Conservation (phyloP, 805 yeast genomes). For the Kodamaea jinghongensis region DNA sequence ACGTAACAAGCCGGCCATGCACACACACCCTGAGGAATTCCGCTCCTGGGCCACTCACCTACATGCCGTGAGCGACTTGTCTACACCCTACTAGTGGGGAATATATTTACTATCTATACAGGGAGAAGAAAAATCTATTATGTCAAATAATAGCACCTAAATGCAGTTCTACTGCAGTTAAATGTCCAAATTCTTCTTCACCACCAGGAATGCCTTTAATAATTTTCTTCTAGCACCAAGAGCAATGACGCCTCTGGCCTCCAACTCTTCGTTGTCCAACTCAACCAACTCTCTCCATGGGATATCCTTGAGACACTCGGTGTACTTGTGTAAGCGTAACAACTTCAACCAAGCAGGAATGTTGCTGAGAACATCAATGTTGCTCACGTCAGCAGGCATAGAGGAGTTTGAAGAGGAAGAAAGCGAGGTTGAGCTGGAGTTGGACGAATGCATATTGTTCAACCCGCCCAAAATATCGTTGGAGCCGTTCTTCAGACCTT, state of each 20-base stretch:
- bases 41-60: too few relatives aligned
- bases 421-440: constrained; percentile 10
- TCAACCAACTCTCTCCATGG: constrained; percentile 79
- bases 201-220: constrained; percentile 85
- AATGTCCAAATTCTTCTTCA: constrained; percentile 34
- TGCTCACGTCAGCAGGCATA: constrained; percentile 43
- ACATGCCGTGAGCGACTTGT: too few relatives aligned
- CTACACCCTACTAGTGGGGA: not conserved
- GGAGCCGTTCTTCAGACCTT: constrained; percentile 4
- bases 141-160: constrained; percentile 10
- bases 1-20: too few relatives aligned
- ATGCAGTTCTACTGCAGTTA: constrained; percentile 5
- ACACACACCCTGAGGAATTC: too few relatives aligned
- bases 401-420: constrained; percentile 18
- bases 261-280: constrained; percentile 66
- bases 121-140: constrained; percentile 3
- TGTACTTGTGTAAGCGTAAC: constrained; percentile 88
- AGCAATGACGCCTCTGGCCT: constrained; percentile 82
- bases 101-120: too few relatives aligned
- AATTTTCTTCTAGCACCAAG: constrained; percentile 94
- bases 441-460: constrained; percentile 9
- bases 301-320: constrained; percentile 71
- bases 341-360: constrained; percentile 92
- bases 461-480: constrained; percentile 5
- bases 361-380: constrained; percentile 56